Evolutionary conservation across 2,329 filamentous ascomycete species (phyloP).

Genomic region (Beauveria sp.): DNA sequence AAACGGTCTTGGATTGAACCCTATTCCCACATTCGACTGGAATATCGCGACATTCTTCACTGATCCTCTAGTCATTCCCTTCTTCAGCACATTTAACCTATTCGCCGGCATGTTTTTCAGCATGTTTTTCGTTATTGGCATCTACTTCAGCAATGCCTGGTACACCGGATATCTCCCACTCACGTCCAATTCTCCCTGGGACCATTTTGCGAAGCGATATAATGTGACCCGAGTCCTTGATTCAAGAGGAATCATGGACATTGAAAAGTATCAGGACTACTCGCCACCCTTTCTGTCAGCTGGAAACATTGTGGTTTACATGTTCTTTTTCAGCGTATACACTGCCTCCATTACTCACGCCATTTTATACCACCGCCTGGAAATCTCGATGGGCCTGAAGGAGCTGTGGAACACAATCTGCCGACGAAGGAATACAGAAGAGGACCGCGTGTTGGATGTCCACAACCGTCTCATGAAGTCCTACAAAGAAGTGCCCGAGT

Average conservation of each 20-base stretch:
- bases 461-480: constrained; percentile 26
- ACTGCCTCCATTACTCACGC: constrained; percentile 21
- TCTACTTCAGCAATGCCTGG: constrained; percentile 36
- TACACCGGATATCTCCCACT: constrained; percentile 38
- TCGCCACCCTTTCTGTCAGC: constrained; percentile 30
- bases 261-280: constrained; percentile 32
- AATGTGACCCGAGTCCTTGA: constrained; percentile 26
- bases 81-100: constrained; percentile 32
- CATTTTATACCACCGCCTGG: constrained; percentile 22
- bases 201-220: constrained; percentile 33
- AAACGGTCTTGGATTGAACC: constrained; percentile 31
- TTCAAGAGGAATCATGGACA: constrained; percentile 29
- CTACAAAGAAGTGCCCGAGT: constrained; percentile 30
- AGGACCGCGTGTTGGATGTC: constrained; percentile 18
- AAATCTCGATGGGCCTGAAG: constrained; percentile 20
- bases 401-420: constrained; percentile 19
- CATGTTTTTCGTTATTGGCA: constrained; percentile 31
- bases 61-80: constrained; percentile 25
- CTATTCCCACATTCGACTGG: constrained; percentile 33
- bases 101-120: constrained; percentile 28
- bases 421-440: constrained; percentile 14
- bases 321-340: constrained; percentile 22
- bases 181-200: constrained; percentile 34
- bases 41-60: constrained; percentile 24
- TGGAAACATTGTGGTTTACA: constrained; percentile 24